Evolutionary conservation across 192 early-diverging fungal species (phyloP).

Genomic region (Coemansia sp.): DNA sequence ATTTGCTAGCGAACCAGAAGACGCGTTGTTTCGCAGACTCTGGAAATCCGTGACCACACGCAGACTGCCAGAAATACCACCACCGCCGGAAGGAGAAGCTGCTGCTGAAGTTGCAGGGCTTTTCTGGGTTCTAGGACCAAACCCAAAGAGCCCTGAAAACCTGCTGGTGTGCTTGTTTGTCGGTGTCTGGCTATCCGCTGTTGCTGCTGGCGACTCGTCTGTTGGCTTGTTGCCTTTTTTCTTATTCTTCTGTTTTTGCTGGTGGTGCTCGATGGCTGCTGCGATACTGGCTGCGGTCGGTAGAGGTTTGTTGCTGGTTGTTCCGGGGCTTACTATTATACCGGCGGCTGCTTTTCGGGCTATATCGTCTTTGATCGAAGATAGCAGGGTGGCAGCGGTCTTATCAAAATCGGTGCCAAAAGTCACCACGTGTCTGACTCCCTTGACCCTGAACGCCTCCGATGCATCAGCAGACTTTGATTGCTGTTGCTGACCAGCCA

Average conservation of each 20-base stretch:
- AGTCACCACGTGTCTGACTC: conserved; percentile 48
- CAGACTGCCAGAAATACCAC: conserved; percentile 10
- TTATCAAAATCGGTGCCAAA: conserved; percentile 50
- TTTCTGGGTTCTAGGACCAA: conserved; percentile 29
- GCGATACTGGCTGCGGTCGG: conserved; percentile 30
- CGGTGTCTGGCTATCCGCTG: neutral
- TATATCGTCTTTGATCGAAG: conserved; percentile 51
- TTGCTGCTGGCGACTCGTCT: conserved; percentile 7
- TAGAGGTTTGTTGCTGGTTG: conserved; percentile 1
- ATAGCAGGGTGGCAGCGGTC: conserved; percentile 47
- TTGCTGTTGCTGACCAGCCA: neutral
- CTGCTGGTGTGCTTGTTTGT: conserved; percentile 27
- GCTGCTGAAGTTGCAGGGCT: neutral
- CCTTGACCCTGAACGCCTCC: conserved; percentile 44
- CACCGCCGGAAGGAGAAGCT: neutral
- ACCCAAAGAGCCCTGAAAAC: conserved; percentile 50
- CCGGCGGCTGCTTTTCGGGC: conserved; percentile 25
- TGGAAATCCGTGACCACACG: conserved; percentile 45
- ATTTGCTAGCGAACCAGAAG: neutral
- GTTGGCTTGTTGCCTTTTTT: neutral
- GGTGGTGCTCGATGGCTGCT: conserved; percentile 51
- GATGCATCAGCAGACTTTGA: conserved; percentile 13
- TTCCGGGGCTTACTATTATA: neutral
- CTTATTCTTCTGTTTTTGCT: conserved; percentile 33
- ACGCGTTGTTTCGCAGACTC: conserved; percentile 16